Conservation (phyloP, 371 early-diverging fungal species). For the Mucor racemosus region DNA sequence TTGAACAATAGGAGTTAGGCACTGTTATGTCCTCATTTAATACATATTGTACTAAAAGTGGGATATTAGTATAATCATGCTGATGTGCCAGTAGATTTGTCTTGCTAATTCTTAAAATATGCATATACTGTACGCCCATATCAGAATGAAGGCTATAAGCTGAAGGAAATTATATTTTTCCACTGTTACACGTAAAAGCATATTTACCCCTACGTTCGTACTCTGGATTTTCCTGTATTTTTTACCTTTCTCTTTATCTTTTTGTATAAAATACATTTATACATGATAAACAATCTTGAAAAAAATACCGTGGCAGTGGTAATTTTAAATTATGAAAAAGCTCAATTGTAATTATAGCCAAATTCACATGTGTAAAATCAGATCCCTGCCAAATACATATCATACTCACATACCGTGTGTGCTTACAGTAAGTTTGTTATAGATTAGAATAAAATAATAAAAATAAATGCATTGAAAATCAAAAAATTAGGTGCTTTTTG, state of each 20-base stretch:
- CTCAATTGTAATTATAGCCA: background rate
- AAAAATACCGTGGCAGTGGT: constrained; percentile 5
- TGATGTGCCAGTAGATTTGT: too few species aligned
- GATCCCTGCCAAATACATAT: constrained; percentile 63
- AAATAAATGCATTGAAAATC: too few species aligned
- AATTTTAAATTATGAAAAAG: background rate
- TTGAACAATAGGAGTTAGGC: too few species aligned
- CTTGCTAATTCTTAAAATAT: too few species aligned
- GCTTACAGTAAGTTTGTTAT: constrained; percentile 50
- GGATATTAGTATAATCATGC: too few species aligned
- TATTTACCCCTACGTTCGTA: background rate
- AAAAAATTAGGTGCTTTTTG: constrained; percentile 61
- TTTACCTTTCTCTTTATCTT: background rate
- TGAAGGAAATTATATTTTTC: background rate
- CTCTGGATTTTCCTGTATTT: background rate
- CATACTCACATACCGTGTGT: constrained; percentile 64
- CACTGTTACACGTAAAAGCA: background rate
- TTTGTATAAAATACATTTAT: background rate
- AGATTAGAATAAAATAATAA: too few species aligned
- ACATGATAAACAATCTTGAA: background rate
- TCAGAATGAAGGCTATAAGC: too few species aligned
- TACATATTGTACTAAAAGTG: too few species aligned
- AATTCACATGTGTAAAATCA: constrained; percentile 17
- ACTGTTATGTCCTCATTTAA: too few species aligned
- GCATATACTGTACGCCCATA: too few species aligned